These are phyloP conservation scores for Spirogloea muscicola DNA, from an alignment of 139 green algal genomes.

Conservation along the genomic window DNA sequence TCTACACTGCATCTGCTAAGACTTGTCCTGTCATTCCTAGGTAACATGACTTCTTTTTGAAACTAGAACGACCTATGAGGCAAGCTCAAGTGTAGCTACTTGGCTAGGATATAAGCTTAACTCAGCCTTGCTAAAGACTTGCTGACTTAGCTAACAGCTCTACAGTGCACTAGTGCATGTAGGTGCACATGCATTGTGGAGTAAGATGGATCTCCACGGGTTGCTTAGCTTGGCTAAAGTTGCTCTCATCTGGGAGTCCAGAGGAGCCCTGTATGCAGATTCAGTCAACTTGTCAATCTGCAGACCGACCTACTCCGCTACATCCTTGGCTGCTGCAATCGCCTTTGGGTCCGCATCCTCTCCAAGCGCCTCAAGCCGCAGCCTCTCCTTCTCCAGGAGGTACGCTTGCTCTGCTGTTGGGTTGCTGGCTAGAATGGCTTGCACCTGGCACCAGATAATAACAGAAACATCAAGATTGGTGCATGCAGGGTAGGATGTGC, in stretches of 20 bases:
- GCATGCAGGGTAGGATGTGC: too few species aligned
- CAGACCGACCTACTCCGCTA: neutral
- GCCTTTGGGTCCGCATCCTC: neutral
- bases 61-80: too few species aligned
- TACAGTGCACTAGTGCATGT: neutral
- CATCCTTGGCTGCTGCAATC: neutral
- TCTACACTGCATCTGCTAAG: too few species aligned
- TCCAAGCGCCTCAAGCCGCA: neutral
- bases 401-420: slow-evolving; percentile 6
- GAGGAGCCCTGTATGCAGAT: too few species aligned
- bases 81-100: too few species aligned
- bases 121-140: too few species aligned
- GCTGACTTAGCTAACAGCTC: neutral
- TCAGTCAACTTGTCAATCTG: too few species aligned
- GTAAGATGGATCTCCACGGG: neutral
- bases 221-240: neutral
- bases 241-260: neutral
- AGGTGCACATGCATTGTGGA: neutral
- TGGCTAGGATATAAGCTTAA: neutral
- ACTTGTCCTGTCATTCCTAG: too few species aligned
- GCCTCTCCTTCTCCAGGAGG: slow-evolving; percentile 7
- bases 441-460: too few species aligned
- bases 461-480: too few species aligned
- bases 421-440: neutral
- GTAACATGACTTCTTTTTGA: too few species aligned